Base-by-base conservation (phyloP, 108 stramenopile genomes). In the Cylindrotheca fusiformis region DNA sequence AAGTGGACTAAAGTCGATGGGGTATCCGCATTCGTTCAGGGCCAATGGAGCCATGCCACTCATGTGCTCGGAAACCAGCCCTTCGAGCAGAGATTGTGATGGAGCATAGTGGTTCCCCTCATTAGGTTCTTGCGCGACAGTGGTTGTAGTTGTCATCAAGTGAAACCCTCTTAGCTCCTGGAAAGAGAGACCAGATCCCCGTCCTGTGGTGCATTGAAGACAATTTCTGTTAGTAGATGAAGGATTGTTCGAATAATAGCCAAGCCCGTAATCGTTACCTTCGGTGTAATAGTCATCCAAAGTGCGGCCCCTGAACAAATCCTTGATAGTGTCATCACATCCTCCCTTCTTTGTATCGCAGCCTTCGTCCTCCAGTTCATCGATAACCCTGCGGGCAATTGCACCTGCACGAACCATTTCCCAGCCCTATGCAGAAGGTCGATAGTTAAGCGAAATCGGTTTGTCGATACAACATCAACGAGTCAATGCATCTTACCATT, bases 381-480 rank as follows among this genome's bases (percentile, higher is more conserved):
- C 53, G 19, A 79, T 8, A 4, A 83, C 75, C 46, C 53, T 44
- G 21, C 67, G 70, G 6, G 78, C 78, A 54, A 83, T 74, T 2
- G 82, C 82, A 48, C 82, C 82, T 46, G 82, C 71, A n/a, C 82
- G 71, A n/a, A 74, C 65, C 82, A 83, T 83, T 41, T 83, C 78
- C 78, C 69, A 58, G 29, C 56, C 48, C 21, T 2, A 36, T 1
- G 21, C 30, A 27, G n/a, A 22, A 58, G 23, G 1, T 32, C 57
- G 4, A 22, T 25, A n/a, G 4, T 33, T 4, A 1, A 2, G 30
- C 19, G 3, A 58, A 29, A 14, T 12, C 6, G 30, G 44, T 44
- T 44, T 29, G 12, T 24, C 27, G 30, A 14, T 24, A 12, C 27
- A 56, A 29, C n/a, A n/a, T n/a, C n/a, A n/a, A n/a, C n/a, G 10